Conservation (phyloP, 228 moss, liverwort and hornwort species). For the Sphagnum magellanicum region DNA sequence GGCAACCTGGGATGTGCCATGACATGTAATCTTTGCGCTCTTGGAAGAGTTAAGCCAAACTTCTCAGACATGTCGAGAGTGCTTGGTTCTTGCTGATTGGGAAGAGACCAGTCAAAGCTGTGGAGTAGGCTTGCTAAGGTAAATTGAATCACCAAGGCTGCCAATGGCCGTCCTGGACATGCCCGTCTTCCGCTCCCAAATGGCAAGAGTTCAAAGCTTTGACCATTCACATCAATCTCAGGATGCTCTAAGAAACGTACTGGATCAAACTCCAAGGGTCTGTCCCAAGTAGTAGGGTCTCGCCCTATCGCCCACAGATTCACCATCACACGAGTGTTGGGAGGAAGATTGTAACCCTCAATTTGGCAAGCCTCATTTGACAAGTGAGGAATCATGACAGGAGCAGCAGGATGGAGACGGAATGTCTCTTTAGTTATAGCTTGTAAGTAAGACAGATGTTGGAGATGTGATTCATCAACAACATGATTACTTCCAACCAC, state of each 20-base stretch:
- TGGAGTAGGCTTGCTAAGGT: conserved; percentile 26
- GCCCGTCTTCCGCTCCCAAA: conserved; percentile 34
- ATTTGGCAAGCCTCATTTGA: not conserved
- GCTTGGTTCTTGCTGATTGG: conserved; percentile 12
- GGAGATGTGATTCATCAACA: conserved; percentile 19
- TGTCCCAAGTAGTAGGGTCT: conserved; percentile 11
- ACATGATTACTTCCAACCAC: conserved; percentile 11
- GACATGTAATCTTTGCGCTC: conserved; percentile 3
- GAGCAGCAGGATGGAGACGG: conserved; percentile 17
- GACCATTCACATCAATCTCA: conserved; percentile 9
- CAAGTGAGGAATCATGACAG: conserved; percentile 15
- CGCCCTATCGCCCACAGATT: conserved; percentile 11
- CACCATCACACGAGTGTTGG: conserved; percentile 9
- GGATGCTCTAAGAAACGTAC: conserved; percentile 13
- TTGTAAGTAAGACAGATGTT: conserved; percentile 4
- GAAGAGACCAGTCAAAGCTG: conserved; percentile 30
- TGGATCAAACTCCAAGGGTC: conserved; percentile 14
- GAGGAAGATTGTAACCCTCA: conserved; percentile 15
- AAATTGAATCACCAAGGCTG: conserved; percentile 11
- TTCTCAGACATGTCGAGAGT: conserved; percentile 21
- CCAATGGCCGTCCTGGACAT: conserved; percentile 28
- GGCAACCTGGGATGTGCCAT: conserved; percentile 9
- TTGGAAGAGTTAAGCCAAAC: conserved; percentile 7
- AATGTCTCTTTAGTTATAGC: conserved; percentile 15
- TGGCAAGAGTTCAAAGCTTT: conserved; percentile 19